phyloP scores from a whole-genome alignment of 176 grass and related monocot species.

The Eragrostis nindensis region DNA sequence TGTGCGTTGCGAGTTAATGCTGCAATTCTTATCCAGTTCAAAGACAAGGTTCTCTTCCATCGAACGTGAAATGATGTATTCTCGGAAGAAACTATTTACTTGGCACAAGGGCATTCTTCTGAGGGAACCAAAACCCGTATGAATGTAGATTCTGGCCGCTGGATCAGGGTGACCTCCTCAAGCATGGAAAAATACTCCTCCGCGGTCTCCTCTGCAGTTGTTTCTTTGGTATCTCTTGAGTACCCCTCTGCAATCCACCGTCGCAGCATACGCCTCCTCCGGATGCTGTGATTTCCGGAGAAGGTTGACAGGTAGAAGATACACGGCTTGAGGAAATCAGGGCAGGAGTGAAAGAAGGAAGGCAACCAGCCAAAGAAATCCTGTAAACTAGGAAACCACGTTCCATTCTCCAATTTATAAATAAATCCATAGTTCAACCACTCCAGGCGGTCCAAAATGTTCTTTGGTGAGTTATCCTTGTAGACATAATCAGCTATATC shows the following conservation, averaged over 20 bases:
- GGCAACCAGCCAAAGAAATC: not conserved
- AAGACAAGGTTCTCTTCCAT: not conserved
- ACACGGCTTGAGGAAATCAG: not conserved
- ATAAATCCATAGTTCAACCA: too few relatives aligned
- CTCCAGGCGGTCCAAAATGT: too few relatives aligned
- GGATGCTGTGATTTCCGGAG: not conserved
- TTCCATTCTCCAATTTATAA: too few relatives aligned
- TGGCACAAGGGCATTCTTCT: not conserved
- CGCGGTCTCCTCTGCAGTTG: not conserved
- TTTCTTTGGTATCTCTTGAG: not conserved
- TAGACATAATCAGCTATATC: too few relatives aligned
- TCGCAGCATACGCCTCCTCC: not conserved
- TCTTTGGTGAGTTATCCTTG: too few relatives aligned
- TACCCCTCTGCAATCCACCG: slow-evolving; percentile 3
- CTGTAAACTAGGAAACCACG: too few relatives aligned
- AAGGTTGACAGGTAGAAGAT: not conserved
- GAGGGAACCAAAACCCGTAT: too few relatives aligned
- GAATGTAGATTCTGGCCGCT: not conserved
- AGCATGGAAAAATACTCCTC: not conserved
- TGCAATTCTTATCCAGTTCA: not conserved
- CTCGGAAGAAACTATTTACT: not conserved
- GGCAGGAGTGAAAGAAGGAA: not conserved
- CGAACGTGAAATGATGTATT: not conserved
- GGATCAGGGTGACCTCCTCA: not conserved
- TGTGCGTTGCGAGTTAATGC: not conserved